Evolutionary conservation across 768 basidiomycete genomes (phyloP), one percentile per base, ranked within the genome.

Genomic region (Termitomyces heimii): DNA sequence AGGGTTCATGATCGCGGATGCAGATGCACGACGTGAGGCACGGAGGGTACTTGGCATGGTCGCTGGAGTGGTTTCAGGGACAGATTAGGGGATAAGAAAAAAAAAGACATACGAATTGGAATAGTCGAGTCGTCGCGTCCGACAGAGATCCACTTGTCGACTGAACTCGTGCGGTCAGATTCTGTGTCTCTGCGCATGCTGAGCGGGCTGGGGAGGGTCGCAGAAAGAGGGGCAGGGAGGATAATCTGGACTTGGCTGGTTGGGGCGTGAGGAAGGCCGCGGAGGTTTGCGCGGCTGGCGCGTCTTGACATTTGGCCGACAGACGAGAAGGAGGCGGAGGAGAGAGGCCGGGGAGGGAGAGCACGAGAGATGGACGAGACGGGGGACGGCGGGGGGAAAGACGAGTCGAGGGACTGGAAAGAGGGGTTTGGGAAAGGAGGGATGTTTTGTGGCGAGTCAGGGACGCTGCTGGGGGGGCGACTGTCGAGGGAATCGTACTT

Each of bases 211-310:
- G 65, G 24, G 55, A 76, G 67, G 40, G 67, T 67, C 12, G 78
- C 73, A 1, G 80, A 81, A 18, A 92, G 77, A 2, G 88, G 89
- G 1, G 80, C 68, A 0, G 89, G 89, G 4, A 89, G 73, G 16
- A 92, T 70, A 53, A 91, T 83, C 62, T 89, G 82, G 53, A 90
- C 70, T 54, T 77, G 77, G 65, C 76, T 85, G 56, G 81, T 78
- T 0, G 78, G 81, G 5, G 76, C 74, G 65, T 91, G 88, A 22
- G 88, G 87, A 1, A 78, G 68, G 34, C 86, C 86, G 18, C 81
- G 77, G 26, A 83, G 64, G 26, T 72, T 75, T 58, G 70, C 71
- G 37, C 72, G 72, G 54, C 70, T 72, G 9, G 68, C 57, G n/a
- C 44, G 45, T 26, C 63, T 64, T 9, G 67, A 59, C n/a, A 58